Conservation (phyloP, 176 grass and related monocot genomes). For the Aegilops bicornis region DNA sequence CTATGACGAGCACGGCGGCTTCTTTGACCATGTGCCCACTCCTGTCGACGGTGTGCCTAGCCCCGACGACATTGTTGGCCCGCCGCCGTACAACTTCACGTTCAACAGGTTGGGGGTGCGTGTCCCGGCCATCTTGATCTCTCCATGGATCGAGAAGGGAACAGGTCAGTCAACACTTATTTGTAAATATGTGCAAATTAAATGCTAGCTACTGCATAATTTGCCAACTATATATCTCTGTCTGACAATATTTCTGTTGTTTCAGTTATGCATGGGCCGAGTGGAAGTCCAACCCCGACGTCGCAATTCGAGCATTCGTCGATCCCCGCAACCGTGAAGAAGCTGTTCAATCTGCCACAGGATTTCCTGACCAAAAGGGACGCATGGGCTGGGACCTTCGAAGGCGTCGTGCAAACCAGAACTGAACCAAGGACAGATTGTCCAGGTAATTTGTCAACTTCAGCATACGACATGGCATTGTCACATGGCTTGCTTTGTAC, state of each 20-base stretch:
- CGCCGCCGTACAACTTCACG: conserved; percentile 73
- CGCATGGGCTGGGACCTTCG: conserved; percentile 91
- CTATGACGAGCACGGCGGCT: conserved; percentile 93
- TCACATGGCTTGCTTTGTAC: neutral
- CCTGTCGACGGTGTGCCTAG: conserved; percentile 62
- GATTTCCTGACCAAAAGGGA: conserved; percentile 75
- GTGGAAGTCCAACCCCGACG: conserved; percentile 61
- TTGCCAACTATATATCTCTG: too few relatives aligned
- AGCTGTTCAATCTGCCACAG: conserved; percentile 71
- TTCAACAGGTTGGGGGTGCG: conserved; percentile 78
- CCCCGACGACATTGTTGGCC: conserved; percentile 80
- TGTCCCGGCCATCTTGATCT: conserved; percentile 80
- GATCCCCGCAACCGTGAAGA: conserved; percentile 88
- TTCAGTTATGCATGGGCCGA: conserved; percentile 74
- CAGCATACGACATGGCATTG: rapidly evolving
- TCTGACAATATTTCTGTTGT: too few relatives aligned
- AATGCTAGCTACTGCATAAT: too few relatives aligned
- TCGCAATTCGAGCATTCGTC: conserved; percentile 96
- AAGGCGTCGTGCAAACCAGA: conserved; percentile 58
- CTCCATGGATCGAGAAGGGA: conserved; percentile 80
- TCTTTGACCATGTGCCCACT: conserved; percentile 95
- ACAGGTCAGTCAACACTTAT: conserved; percentile 43
- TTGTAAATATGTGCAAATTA: too few relatives aligned
- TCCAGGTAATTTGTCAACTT: conserved; percentile 44
- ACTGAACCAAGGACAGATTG: conserved; percentile 78